Conservation (phyloP, 345 rosid species). For the Sisymbrium irio region DNA sequence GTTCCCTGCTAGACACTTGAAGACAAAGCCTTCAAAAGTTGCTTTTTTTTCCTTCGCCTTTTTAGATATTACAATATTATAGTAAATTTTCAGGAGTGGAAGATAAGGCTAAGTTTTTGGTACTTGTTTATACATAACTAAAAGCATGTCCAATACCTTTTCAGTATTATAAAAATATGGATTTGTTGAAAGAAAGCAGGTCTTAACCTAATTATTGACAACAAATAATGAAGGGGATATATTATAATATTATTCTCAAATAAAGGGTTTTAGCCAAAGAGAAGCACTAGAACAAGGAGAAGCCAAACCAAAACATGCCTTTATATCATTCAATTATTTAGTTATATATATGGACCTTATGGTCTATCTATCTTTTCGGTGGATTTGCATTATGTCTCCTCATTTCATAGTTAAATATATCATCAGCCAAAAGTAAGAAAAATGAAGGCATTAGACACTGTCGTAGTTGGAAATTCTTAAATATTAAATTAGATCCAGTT, state of each 20-base stretch:
- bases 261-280: slow-evolving; percentile 28
- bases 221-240: slow-evolving; percentile 18
- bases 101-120: slow-evolving; percentile 32
- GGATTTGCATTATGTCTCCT: slow-evolving; percentile 28
- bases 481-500: slow-evolving; percentile 16
- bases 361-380: slow-evolving; percentile 24
- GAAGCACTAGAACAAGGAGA: slow-evolving; percentile 42
- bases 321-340: slow-evolving; percentile 27
- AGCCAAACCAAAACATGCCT: slow-evolving; percentile 43
- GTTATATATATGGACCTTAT: slow-evolving; percentile 17
- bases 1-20: slow-evolving; percentile 27
- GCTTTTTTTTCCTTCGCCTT: background rate
- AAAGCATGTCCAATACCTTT: slow-evolving; percentile 22
- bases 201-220: slow-evolving; percentile 34
- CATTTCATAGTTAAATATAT: slow-evolving; percentile 20
- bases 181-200: slow-evolving; percentile 26
- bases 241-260: slow-evolving; percentile 7
- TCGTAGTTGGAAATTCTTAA: slow-evolving; percentile 8
- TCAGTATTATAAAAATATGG: slow-evolving; percentile 2
- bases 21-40: slow-evolving; percentile 19
- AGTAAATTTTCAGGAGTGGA: slow-evolving; percentile 18
- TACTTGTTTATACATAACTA: slow-evolving; percentile 15
- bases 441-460: background rate
- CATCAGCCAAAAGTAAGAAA: slow-evolving; percentile 26
- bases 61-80: slow-evolving; percentile 15